Conservation (phyloP, 805 yeast species). For the Blastobotrys muscicola region DNA sequence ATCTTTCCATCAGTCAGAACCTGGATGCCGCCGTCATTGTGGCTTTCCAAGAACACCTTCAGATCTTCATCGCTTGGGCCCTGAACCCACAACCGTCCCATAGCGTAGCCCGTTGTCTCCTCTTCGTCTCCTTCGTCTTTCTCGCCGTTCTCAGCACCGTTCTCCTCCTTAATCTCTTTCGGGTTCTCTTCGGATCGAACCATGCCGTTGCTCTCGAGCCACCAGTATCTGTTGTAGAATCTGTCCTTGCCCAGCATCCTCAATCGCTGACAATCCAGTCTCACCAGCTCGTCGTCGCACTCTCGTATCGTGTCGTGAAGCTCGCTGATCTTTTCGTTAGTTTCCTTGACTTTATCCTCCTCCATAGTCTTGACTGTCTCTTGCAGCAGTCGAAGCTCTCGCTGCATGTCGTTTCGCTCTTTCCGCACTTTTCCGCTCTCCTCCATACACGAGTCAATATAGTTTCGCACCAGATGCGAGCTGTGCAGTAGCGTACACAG, state of each 20-base stretch:
- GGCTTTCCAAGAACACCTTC: conserved; percentile 24
- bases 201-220: conserved; percentile 84
- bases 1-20: conserved; percentile 12
- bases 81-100: conserved; percentile 86
- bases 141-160: conserved; percentile 33
- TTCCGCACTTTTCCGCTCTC: conserved; percentile 52
- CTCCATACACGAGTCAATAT: conserved; percentile 62
- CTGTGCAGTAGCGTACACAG: conserved; percentile 53
- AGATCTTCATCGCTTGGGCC: conserved; percentile 62
- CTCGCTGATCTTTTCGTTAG: conserved; percentile 34
- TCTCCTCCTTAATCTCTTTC: conserved; percentile 1
- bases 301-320: conserved; percentile 40
- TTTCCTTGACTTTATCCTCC: conserved; percentile 28
- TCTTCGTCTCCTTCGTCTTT: conserved; percentile 37
- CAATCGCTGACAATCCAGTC: conserved; percentile 62
- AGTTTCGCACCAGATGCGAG: conserved; percentile 48
- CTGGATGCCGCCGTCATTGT: not conserved
- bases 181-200: conserved; percentile 6
- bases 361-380: conserved; percentile 44
- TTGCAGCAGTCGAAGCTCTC: conserved; percentile 45
- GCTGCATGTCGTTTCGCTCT: conserved; percentile 53
- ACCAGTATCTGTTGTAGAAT: conserved; percentile 83
- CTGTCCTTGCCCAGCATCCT: conserved; percentile 74
- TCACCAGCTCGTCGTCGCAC: conserved; percentile 46
- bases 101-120: conserved; percentile 36